A percentile compares a stretch with the other conserved stretches of the same genome.
phyloP scores from a whole-genome alignment of 805 yeast species.

The Saccharomycopsis oosterbeekiorum region DNA sequence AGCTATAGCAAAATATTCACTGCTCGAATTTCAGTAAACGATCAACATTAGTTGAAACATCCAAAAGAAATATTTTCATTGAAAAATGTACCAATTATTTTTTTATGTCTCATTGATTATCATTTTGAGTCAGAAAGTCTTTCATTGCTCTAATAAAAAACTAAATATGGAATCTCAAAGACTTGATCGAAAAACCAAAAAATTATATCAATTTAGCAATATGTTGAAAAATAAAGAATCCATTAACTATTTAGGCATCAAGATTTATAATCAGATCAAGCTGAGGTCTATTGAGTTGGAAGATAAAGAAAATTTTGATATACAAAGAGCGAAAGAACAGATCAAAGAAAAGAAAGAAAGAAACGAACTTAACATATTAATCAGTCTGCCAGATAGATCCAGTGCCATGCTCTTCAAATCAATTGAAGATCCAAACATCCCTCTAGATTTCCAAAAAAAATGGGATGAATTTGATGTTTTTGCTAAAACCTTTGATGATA shows the following conservation, averaged over 20 bases:
- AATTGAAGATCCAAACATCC: not conserved
- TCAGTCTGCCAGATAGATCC: not conserved
- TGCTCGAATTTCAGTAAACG: too few relatives aligned
- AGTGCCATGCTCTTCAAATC: not conserved
- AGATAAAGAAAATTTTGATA: not conserved
- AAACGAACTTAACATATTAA: not conserved
- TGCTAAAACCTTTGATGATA: not conserved
- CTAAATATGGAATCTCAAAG: not conserved
- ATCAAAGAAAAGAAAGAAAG: not conserved
- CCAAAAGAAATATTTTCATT: too few relatives aligned
- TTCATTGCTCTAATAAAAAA: not conserved
- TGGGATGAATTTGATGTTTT: not conserved
- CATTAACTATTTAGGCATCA: not conserved
- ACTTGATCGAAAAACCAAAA: not conserved
- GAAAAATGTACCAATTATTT: not conserved
- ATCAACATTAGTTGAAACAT: too few relatives aligned
- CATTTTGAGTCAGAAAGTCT: not conserved
- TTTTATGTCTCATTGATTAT: not conserved
- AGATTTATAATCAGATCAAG: not conserved
- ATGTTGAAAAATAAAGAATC: not conserved
- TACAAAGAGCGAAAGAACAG: not conserved
- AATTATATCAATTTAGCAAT: not conserved
- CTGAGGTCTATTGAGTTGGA: not conserved
- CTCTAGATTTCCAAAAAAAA: not conserved
- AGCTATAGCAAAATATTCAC: too few relatives aligned